These are phyloP conservation scores for Nepenthes gracilis DNA, from an alignment of 148 eudicot genomes.

Conservation along the genomic window DNA sequence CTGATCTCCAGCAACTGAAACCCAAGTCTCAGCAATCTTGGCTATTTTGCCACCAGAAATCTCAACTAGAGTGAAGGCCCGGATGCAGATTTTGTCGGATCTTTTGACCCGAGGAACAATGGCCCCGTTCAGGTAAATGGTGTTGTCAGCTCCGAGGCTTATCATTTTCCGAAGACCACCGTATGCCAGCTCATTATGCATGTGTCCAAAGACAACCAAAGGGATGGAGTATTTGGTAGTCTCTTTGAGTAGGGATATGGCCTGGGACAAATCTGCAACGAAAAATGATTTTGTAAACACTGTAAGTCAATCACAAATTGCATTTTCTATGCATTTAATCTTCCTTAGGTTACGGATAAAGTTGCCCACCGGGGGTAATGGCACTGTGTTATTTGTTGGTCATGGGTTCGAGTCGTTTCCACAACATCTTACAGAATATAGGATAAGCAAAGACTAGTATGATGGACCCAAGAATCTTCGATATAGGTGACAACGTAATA, in stretches of 20 bases:
- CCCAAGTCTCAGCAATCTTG: conserved; percentile 75
- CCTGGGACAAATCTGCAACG: conserved; percentile 63
- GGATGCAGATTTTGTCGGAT: conserved; percentile 13
- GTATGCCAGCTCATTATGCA: conserved; percentile 66
- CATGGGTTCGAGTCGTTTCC: no score
- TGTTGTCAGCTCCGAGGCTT: conserved; percentile 46
- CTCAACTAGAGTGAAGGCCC: conserved; percentile 63
- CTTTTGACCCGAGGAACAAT: conserved; percentile 66
- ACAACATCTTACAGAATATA: no score
- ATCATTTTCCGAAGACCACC: conserved; percentile 78
- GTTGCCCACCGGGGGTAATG: background rate
- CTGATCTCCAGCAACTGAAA: conserved; percentile 39
- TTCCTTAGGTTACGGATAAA: background rate
- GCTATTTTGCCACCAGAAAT: conserved; percentile 30
- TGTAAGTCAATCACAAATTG: background rate
- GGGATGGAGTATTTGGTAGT: conserved; percentile 40
- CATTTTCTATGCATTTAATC: no score
- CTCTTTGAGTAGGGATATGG: conserved; percentile 52
- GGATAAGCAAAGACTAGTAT: no score
- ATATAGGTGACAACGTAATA: no score
- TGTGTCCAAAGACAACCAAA: conserved; percentile 86
- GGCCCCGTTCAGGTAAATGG: conserved; percentile 75
- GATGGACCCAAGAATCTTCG: no score
- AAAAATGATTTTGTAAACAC: background rate
- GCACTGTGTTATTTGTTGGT: no score